A percentile compares a stretch with the other conserved stretches of the same genome.
Conservation (phyloP, 106 monocot genomes). For the Posidonia australis region DNA sequence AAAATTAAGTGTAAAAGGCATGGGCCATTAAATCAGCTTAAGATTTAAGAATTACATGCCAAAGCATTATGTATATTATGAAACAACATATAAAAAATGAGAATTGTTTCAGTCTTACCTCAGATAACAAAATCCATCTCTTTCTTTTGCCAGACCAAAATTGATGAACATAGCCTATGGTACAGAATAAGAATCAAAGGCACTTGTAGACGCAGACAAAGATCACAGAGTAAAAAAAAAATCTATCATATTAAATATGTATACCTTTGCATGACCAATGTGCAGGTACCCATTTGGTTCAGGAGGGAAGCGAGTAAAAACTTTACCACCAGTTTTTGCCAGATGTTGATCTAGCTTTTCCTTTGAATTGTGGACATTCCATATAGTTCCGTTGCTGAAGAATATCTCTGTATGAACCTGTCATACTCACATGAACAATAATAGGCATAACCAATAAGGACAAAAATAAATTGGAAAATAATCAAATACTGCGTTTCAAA, state of each 20-base stretch:
- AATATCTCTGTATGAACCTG: conserved; percentile 98
- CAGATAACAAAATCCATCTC: conserved; percentile 71
- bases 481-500: no score
- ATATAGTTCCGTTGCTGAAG: conserved; percentile 73
- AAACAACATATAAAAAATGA: neutral
- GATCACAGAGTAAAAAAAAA: neutral
- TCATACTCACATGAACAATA: neutral
- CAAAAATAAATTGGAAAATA: neutral
- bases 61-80: no score
- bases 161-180: conserved; percentile 88
- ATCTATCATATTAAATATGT: neutral
- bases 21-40: no score
- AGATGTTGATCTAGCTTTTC: conserved; percentile 75
- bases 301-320: conserved; percentile 88
- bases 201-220: neutral
- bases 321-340: conserved; percentile 61
- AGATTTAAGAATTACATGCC: no score
- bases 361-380: conserved; percentile 76
- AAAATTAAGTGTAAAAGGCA: no score
- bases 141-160: conserved; percentile 85
- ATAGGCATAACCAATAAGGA: no score
- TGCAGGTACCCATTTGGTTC: conserved; percentile 98
- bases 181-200: conserved; percentile 7
- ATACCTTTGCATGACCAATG: conserved; percentile 99
- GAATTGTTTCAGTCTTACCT: conserved; percentile 28